phyloP scores from a whole-genome alignment of 441 rosid species.

The Populus hybrid region DNA sequence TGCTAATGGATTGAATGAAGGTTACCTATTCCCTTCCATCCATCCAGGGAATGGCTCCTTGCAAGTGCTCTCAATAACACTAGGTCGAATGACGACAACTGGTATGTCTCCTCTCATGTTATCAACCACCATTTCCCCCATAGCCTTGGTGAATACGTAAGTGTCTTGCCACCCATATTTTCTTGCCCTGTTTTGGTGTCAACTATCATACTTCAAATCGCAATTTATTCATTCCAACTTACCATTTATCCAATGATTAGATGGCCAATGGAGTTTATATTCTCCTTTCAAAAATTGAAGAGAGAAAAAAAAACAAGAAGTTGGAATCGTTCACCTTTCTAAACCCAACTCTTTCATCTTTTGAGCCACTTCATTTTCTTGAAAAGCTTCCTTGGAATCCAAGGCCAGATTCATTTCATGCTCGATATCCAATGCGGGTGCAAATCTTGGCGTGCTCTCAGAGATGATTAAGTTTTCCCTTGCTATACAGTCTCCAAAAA shows the following conservation, averaged over 20 bases:
- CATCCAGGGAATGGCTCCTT: slow-evolving; percentile 95
- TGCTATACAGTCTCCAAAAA: slow-evolving; percentile 68
- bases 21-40: slow-evolving; percentile 96
- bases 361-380: slow-evolving; percentile 42
- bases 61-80: slow-evolving; percentile 85
- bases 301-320: neutral
- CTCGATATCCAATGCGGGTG: slow-evolving; percentile 44
- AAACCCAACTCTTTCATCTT: slow-evolving; percentile 80
- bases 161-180: slow-evolving; percentile 95
- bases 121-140: slow-evolving; percentile 95
- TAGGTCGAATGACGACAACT: slow-evolving; percentile 76
- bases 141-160: slow-evolving; percentile 92
- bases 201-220: slow-evolving; percentile 12
- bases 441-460: slow-evolving; percentile 20
- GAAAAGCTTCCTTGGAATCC: slow-evolving; percentile 30
- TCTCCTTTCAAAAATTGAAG: neutral
- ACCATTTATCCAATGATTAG: neutral
- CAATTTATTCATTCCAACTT: slow-evolving; percentile 3
- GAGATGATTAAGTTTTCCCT: slow-evolving; percentile 41
- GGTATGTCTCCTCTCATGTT: slow-evolving; percentile 74
- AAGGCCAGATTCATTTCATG: slow-evolving; percentile 57
- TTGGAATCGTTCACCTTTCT: slow-evolving; percentile 46
- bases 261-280: neutral
- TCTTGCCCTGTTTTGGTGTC: slow-evolving; percentile 60
- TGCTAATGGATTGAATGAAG: neutral